Conservation (phyloP, 495 filamentous ascomycete species). For the Parathielavia hyrcaniae region DNA sequence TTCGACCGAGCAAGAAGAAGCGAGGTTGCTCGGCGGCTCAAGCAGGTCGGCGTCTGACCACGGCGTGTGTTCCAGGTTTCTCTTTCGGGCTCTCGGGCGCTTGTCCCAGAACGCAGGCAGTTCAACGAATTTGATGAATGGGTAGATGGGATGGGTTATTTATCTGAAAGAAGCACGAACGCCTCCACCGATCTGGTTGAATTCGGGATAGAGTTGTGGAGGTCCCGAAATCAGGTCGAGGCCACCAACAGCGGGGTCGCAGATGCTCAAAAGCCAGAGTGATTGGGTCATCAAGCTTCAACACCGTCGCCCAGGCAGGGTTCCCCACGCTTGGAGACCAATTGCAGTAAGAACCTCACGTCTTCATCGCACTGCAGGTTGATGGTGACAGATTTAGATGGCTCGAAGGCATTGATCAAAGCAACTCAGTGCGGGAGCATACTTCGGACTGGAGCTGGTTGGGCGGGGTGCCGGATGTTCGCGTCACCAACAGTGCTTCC, state of each 20-base stretch:
- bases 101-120: not conserved
- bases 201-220: slow-evolving; percentile 9
- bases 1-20: not conserved
- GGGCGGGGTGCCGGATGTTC: not conserved
- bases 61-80: not conserved
- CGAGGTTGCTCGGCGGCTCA: not conserved
- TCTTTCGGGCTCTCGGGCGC: not conserved
- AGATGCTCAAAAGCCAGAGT: slow-evolving; percentile 9
- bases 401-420: slow-evolving; percentile 16
- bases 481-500: too few relatives aligned
- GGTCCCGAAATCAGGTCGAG: slow-evolving; percentile 12
- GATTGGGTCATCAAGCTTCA: slow-evolving; percentile 31
- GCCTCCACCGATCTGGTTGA: slow-evolving; percentile 1
- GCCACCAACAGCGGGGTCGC: slow-evolving; percentile 33
- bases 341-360: slow-evolving; percentile 23
- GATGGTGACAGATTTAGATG: not conserved
- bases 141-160: slow-evolving; percentile 12
- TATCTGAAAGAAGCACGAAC: slow-evolving; percentile 19
- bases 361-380: not conserved
- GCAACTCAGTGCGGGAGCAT: not conserved
- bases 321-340: slow-evolving; percentile 34
- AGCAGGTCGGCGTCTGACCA: not conserved
- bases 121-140: slow-evolving; percentile 1
- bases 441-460: slow-evolving; percentile 4
- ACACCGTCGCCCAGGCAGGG: slow-evolving; percentile 3